Conservation (phyloP, 2,329 filamentous ascomycete genomes). For the Erysiphe neolycopersici region DNA sequence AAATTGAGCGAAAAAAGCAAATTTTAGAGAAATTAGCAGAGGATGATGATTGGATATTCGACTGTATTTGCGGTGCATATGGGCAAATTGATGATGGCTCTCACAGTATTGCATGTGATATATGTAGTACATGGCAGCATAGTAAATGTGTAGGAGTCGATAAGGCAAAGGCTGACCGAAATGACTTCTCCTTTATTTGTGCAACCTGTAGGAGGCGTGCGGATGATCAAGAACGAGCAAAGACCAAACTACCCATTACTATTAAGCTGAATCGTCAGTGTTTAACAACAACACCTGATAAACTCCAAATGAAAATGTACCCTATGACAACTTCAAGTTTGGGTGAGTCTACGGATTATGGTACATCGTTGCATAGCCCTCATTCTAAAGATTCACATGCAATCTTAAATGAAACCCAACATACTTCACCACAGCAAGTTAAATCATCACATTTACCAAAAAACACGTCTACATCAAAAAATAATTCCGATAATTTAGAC, state of each 20-base stretch:
- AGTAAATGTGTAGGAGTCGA: slow-evolving; percentile 70
- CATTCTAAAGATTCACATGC: not conserved
- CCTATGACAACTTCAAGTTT: not conserved
- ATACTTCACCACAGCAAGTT: not conserved
- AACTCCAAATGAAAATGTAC: not conserved
- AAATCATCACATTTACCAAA: not conserved
- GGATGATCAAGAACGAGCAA: slow-evolving; percentile 30
- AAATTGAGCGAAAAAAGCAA: slow-evolving; percentile 55
- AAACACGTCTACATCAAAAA: not conserved
- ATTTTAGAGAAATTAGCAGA: slow-evolving; percentile 43
- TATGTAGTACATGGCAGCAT: slow-evolving; percentile 90
- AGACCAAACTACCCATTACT: slow-evolving; percentile 30
- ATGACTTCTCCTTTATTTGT: slow-evolving; percentile 76
- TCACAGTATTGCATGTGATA: slow-evolving; percentile 81
- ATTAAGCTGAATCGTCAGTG: slow-evolving; percentile 24
- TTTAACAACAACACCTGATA: not conserved
- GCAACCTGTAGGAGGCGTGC: slow-evolving; percentile 44
- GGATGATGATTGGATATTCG: slow-evolving; percentile 73
- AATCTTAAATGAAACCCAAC: not conserved
- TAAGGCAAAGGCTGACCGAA: slow-evolving; percentile 51
- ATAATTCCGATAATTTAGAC: too few relatives aligned
- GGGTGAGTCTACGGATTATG: not conserved
- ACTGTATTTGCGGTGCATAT: slow-evolving; percentile 75
- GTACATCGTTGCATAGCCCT: not conserved
- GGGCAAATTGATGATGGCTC: slow-evolving; percentile 86